Evolutionary conservation across 2,329 filamentous ascomycete genomes (phyloP).

Genomic region (Blumeria hordei): DNA sequence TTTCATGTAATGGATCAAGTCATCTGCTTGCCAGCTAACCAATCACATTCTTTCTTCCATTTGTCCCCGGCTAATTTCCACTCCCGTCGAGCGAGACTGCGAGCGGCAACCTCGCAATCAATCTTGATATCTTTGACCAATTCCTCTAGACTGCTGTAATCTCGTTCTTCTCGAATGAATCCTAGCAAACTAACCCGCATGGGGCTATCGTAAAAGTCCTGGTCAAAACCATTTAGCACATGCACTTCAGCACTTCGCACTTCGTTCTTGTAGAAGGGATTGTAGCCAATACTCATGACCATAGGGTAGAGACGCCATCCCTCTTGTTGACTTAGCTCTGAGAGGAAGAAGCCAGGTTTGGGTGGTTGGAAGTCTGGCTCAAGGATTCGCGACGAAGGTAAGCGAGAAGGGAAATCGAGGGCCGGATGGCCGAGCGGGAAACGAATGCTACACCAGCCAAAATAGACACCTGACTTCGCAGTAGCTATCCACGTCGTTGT

Average conservation of each 20-base stretch:
- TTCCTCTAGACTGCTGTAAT: constrained; percentile 66
- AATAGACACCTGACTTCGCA: constrained; percentile 68
- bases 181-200: constrained; percentile 65
- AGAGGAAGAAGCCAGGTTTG: constrained; percentile 13
- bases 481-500: constrained; percentile 34
- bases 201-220: constrained; percentile 65
- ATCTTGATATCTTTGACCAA: constrained; percentile 70
- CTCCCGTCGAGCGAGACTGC: constrained; percentile 40
- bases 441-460: constrained; percentile 62
- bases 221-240: constrained; percentile 50
- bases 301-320: constrained; percentile 42
- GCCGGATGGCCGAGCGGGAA: constrained; percentile 24
- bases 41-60: constrained; percentile 5
- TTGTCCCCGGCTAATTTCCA: constrained; percentile 20
- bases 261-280: constrained; percentile 89
- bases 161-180: constrained; percentile 70
- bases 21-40: constrained; percentile 2
- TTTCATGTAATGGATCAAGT: no score
- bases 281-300: constrained; percentile 90
- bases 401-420: constrained; percentile 9
- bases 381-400: constrained; percentile 5
- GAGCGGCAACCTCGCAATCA: constrained; percentile 63
- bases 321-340: constrained; percentile 1
- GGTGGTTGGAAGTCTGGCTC: constrained; percentile 3
- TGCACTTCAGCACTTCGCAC: constrained; percentile 75